phyloP scores from a whole-genome alignment of 2,329 filamentous ascomycete species.

The Penicillium sp. region DNA sequence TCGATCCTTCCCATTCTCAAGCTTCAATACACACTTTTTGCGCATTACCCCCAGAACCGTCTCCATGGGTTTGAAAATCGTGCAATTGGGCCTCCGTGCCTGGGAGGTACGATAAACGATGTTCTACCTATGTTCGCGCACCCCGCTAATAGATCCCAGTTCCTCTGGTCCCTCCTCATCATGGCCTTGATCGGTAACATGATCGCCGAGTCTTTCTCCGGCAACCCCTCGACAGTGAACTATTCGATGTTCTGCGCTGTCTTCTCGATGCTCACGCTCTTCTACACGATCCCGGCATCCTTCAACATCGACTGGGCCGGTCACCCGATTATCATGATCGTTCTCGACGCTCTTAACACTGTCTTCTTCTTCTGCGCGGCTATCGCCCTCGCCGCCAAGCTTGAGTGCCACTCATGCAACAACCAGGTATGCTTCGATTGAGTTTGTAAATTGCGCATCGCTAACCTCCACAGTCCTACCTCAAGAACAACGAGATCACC shows the following conservation, averaged over 20 bases:
- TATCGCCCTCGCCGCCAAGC: constrained; percentile 51
- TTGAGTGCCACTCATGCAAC: constrained; percentile 48
- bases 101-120: constrained; percentile 32
- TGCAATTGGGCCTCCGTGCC: constrained; percentile 34
- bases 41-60: constrained; percentile 10
- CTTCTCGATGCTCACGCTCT: constrained; percentile 51
- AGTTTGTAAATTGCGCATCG: background rate
- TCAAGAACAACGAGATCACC: constrained; percentile 47
- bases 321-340: constrained; percentile 47
- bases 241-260: constrained; percentile 53
- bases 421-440: constrained; percentile 43
- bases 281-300: constrained; percentile 51
- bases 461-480: constrained; percentile 38
- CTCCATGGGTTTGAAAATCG: constrained; percentile 28
- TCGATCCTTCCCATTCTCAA: constrained; percentile 4
- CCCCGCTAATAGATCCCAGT: constrained; percentile 41
- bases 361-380: constrained; percentile 52
- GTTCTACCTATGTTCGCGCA: too few relatives aligned
- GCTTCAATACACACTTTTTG: constrained; percentile 2
- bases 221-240: constrained; percentile 61
- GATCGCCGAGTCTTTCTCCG: constrained; percentile 54
- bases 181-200: constrained; percentile 66
- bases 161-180: constrained; percentile 61
- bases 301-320: constrained; percentile 43
- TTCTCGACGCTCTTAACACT: constrained; percentile 50